phyloP scores from a whole-genome alignment of 2,329 filamentous ascomycete genomes.

The Penicillium decumbens region DNA sequence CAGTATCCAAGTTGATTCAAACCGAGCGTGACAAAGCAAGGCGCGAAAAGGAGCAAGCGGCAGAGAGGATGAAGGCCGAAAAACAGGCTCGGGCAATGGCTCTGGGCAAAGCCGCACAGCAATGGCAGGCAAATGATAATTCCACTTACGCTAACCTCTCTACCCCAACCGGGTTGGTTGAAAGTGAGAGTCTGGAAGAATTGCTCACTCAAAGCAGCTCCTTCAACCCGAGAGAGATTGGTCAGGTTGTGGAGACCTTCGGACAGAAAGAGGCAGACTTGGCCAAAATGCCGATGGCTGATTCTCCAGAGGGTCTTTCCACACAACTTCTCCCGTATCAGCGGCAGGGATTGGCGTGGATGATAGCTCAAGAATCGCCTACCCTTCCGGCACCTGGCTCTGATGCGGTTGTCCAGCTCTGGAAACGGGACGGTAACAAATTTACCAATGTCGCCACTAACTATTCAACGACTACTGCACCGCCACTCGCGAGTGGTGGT shows the following conservation, averaged over 20 bases:
- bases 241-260: slow-evolving; percentile 63
- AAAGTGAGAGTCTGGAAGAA: slow-evolving; percentile 52
- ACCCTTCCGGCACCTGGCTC: slow-evolving; percentile 57
- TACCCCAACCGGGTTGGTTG: slow-evolving; percentile 25
- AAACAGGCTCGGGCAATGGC: slow-evolving; percentile 29
- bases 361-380: slow-evolving; percentile 70
- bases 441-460: slow-evolving; percentile 69
- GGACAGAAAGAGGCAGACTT: slow-evolving; percentile 67
- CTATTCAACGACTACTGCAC: slow-evolving; percentile 56
- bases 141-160: slow-evolving; percentile 36
- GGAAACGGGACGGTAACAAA: slow-evolving; percentile 55
- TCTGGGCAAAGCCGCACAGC: slow-evolving; percentile 23
- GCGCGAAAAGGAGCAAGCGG: slow-evolving; percentile 49
- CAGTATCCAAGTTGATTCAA: slow-evolving; percentile 51
- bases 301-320: slow-evolving; percentile 61
- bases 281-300: slow-evolving; percentile 65
- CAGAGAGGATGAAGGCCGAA: slow-evolving; percentile 42
- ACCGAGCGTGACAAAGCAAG: slow-evolving; percentile 48
- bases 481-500: slow-evolving; percentile 68
- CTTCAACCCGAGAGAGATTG: slow-evolving; percentile 62
- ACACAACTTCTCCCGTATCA: slow-evolving; percentile 76
- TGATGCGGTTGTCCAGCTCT: slow-evolving; percentile 67
- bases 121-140: slow-evolving; percentile 24
- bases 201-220: slow-evolving; percentile 63
- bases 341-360: slow-evolving; percentile 72